These are phyloP conservation scores for Termitomyces sp. DNA, from an alignment of 768 basidiomycete species.

Conservation along the genomic window DNA sequence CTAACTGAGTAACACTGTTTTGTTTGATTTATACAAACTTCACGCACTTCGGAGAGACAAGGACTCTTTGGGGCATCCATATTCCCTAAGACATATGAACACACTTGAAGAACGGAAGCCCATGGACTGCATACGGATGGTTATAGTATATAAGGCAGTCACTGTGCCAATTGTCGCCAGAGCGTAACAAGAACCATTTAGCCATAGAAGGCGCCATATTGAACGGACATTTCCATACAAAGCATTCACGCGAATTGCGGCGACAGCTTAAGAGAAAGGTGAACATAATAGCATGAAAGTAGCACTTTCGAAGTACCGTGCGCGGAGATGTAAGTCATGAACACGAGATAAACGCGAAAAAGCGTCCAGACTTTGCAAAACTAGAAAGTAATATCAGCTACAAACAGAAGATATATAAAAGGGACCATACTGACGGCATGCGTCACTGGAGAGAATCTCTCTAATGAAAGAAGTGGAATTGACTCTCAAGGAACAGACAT, in stretches of 20 bases:
- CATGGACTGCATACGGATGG: neutral
- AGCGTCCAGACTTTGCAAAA: constrained; percentile 10
- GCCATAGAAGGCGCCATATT: constrained; percentile 4
- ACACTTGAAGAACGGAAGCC: neutral
- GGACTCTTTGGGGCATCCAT: neutral
- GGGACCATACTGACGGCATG: neutral
- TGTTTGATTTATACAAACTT: neutral
- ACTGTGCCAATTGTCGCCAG: constrained; percentile 1
- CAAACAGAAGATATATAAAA: neutral
- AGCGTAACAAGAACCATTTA: constrained; percentile 5
- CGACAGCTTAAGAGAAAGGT: constrained; percentile 3
- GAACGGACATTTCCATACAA: neutral
- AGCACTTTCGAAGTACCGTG: neutral
- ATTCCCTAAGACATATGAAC: neutral
- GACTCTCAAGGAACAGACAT: neutral
- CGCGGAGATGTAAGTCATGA: constrained; percentile 4
- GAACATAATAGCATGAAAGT: neutral
- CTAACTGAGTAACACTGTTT: neutral
- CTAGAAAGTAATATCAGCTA: neutral
- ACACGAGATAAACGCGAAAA: constrained; percentile 7
- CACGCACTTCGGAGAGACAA: neutral
- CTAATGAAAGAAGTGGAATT: neutral
- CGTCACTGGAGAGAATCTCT: neutral
- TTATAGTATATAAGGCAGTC: neutral
- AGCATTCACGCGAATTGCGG: constrained; percentile 9